Base-by-base conservation (phyloP, 495 filamentous ascomycete genomes). In the Neurospora sublineolata region DNA sequence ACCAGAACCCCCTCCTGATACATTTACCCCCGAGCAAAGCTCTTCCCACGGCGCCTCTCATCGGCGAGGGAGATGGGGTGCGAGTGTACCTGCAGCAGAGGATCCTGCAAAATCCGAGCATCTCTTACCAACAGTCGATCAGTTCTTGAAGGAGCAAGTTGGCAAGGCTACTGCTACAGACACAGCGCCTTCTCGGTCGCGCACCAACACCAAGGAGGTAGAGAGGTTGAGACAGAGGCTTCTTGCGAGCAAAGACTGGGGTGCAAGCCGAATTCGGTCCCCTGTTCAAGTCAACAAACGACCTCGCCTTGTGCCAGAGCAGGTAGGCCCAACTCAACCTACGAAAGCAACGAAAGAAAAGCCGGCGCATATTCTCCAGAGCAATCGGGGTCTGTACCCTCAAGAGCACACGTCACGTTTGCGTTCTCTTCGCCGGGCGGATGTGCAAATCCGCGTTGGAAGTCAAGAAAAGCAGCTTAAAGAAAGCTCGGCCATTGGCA, bases 361-460 rank as follows among this genome's bases (percentile, higher is more conserved):
- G 20, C 70, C 60, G 9, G 46, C 68, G 3, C 75, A 71, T 20
- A 70, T 77, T 41, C 30, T 71, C 11, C 40, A 30, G 23, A 23
- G 40, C 44, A 69, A 41, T 1, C n/a, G 44, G 8, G 60, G 37
- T 3, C 20, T 46, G 14, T 64, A 64, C 7, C 14, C 12, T 23
- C 3, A 72, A 37, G 69, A 67, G 67, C 52, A 58, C 20, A 58
- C 69, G 40, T 40, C 23, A 67, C 18, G 38, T 18, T 20, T 42
- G 30, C 60, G 27, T 44, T 39, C 37, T 12, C 64, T 75, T 18
- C 40, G 46, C 37, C 69, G 71, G 20, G 52, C 73, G 3, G 72
- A 77, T 42, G 73, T 83, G 27, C 79, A 41, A 58, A 78, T 84
- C 20, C 81, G 75, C 40, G 76, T 84, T 60, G 82, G 82, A 6